Conservation (phyloP, 208 protist genomes). For the Acanthamoeba lenticulata region DNA sequence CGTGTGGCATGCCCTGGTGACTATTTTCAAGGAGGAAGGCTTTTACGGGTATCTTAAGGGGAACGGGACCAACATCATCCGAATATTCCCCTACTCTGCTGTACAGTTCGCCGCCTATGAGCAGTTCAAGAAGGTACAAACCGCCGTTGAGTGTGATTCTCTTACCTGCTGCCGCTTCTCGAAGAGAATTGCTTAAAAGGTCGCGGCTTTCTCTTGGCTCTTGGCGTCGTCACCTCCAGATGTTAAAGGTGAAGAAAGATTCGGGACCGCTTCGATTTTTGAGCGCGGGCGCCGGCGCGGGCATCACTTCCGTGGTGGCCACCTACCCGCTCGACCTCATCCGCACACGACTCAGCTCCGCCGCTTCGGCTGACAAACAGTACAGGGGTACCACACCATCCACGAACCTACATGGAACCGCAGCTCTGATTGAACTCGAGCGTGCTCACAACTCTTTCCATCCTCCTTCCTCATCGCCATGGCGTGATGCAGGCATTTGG, state of each 20-base stretch:
- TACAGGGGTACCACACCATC: constrained; percentile 13
- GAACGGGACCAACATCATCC: constrained; percentile 95
- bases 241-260: constrained; percentile 62
- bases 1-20: constrained; percentile 84
- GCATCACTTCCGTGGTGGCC: constrained; percentile 91
- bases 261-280: constrained; percentile 65
- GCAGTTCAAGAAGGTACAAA: constrained; percentile 90
- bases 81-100: constrained; percentile 93
- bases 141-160: constrained; percentile 64
- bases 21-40: constrained; percentile 91
- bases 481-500: not conserved
- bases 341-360: constrained; percentile 90
- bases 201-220: not conserved
- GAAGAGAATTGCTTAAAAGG: no score
- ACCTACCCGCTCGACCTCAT: constrained; percentile 95
- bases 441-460: not conserved
- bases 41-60: constrained; percentile 92
- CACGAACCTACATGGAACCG: no score
- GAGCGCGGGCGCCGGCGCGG: constrained; percentile 91
- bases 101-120: constrained; percentile 94
- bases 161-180: no score
- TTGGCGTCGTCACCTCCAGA: not conserved
- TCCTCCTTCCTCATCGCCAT: not conserved
- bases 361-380: constrained; percentile 82
- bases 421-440: no score